Base-by-base conservation (phyloP, 192 early-diverging fungal species). In the Mortierella claussenii region DNA sequence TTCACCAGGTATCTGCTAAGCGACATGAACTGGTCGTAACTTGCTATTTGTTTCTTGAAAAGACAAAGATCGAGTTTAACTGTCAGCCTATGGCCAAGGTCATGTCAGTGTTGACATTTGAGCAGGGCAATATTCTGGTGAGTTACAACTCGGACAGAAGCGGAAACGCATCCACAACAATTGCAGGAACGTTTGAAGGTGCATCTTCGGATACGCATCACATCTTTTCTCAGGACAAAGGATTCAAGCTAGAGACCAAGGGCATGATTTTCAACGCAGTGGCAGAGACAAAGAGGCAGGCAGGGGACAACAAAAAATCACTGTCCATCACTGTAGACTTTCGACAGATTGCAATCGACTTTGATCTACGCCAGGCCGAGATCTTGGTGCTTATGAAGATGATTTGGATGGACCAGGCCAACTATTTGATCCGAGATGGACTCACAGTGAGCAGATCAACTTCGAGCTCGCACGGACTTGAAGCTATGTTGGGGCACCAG, bases 71-170 rank as follows among this genome's bases (percentile, higher is more conserved):
- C 37, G 87, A 86, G 28, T 80, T 94, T 23, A 93, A 87, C 43
- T 92, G 90, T 45, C 86, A 91, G 42, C 92, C 92, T 17, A 79
- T 80, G 54, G 89, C 88, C 23, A 94, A 94, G 60, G 92, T 94
- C 27, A 80, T 82, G 44, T 89, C 88, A 23, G 83, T 81, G 13
- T 65, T 90, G 49, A 86, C 86, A n/a, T 82, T 90, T 81, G 85
- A 92, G 27, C 86, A 90, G 79, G 88, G 88, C 30, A 82, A 91
- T 59, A 86, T 91, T 54, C 45, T 94, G 44, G 68, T 86, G 58
- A 83, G 75, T 23, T 82, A 69, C 4, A 81, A 76, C 34, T 82
- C 80, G n/a, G 69, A 60, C 11, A 65, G 79, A 7, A 44, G 28
- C 3, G 78, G 70, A 1, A 65, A 71, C 44, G 65, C 78, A 31